Evolutionary conservation across 2,329 filamentous ascomycete genomes (phyloP), one percentile per base, ranked within the genome.

Genomic region (Apiospora arundinis): DNA sequence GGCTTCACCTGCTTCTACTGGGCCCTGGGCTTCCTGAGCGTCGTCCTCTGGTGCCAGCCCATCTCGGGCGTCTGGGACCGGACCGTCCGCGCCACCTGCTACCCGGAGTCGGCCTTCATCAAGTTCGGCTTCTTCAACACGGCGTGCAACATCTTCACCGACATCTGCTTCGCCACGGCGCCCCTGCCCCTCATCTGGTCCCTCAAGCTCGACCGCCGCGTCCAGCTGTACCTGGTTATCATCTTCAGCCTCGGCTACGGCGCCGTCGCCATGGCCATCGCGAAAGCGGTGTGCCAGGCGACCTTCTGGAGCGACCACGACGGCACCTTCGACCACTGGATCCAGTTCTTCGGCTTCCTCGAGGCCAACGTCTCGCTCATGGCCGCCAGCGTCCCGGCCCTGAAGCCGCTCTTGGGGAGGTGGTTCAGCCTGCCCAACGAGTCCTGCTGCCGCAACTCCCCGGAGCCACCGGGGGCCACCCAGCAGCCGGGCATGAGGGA

Each of bases 181-280:
- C 83, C 84, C 0, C 77, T 85, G 1, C 81, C 82, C 2, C 80
- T 85, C 70, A 82, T 85, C 68, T 82, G 82, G 80, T 75, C 76
- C 9, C 75, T 85, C 18, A 80, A 85, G 70, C 79, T 83, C 75
- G 82, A 81, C 73, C 75, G 75, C 25, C 78, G 79, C 21, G 80
- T 80, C 1, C 78, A 80, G 32, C 25, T 85, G 0, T 84, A 84
- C 32, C 74, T 86, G 14, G 80, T 85, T 32, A 77, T 74, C 0
- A 81, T 86, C 69, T 76, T 85, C 3, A 82, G 82, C 66, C 76
- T 85, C 21, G 84, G 84, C 40, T 84, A 84, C 71, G 8, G 37
- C 40, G 71, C 71, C 25, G 69, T 72, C 12, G 32, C 45, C 25
- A 56, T 69, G 37, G 67, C 45, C 21, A 14, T 69, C 46, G 67